These are phyloP conservation scores for Micromonas pusilla DNA, from an alignment of 139 green algal species.

Conservation along the genomic window DNA sequence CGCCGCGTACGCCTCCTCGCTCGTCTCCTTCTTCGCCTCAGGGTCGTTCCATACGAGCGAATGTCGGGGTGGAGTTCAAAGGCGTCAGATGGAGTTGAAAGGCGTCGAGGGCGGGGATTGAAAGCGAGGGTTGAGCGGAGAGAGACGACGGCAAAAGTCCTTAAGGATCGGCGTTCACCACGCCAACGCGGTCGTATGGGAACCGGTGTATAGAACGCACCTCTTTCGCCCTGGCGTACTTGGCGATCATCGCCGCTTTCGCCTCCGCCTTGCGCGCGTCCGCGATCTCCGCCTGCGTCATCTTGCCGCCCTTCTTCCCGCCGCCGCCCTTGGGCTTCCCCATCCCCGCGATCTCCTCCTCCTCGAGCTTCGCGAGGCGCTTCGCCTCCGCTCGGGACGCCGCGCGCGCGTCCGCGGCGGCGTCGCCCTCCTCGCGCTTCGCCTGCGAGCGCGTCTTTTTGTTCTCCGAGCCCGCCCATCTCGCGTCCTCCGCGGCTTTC, in stretches of 20 bases:
- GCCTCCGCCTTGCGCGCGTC: neutral
- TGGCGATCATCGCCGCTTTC: conserved; percentile 12
- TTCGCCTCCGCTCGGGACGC: neutral
- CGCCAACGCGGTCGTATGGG: no score
- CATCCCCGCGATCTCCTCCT: neutral
- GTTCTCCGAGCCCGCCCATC: neutral
- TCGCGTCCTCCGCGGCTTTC: neutral
- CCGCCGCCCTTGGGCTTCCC: neutral
- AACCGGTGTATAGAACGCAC: no score
- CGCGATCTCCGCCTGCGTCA: neutral
- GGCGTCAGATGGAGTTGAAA: no score
- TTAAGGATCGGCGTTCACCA: no score
- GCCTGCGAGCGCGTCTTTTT: neutral
- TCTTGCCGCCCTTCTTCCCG: neutral
- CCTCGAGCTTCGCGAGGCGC: neutral
- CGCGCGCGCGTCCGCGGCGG: neutral
- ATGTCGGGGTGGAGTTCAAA: no score
- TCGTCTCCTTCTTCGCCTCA: no score
- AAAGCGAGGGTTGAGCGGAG: no score
- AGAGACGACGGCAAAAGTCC: no score
- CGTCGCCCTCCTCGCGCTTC: neutral
- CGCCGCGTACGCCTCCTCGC: neutral
- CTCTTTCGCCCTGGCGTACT: no score
- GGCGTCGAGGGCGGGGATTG: no score
- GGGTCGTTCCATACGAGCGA: no score